Conservation (phyloP, 1,284 basidiomycete genomes). For the Ceratobasidium sp. region DNA sequence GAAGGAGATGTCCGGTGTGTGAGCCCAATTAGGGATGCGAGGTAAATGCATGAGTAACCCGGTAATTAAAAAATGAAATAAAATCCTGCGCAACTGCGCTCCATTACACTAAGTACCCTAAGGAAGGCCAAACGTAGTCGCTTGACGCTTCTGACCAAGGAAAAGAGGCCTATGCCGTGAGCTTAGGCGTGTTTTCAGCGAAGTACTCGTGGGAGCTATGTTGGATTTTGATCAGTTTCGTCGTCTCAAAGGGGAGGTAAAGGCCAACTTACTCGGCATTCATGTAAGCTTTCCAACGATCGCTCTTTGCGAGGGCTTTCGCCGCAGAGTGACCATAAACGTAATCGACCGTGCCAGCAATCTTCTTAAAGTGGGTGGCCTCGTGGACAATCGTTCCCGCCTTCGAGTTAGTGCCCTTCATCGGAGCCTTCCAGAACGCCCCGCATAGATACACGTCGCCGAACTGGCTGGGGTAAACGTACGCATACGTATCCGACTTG, state of each 20-base stretch:
- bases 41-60: too few relatives aligned
- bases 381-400: conserved; percentile 48
- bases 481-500: conserved; percentile 38
- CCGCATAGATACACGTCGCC: conserved; percentile 45
- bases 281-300: conserved; percentile 29
- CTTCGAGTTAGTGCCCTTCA: conserved; percentile 41
- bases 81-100: too few relatives aligned
- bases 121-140: too few relatives aligned
- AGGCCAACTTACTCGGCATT: conserved; percentile 45
- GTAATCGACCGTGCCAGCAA: conserved; percentile 42
- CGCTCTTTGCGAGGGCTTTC: conserved; percentile 27
- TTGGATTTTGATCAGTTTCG: background rate
- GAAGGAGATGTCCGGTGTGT: too few relatives aligned
- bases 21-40: too few relatives aligned
- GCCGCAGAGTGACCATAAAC: conserved; percentile 43
- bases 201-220: conserved; percentile 46
- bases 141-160: background rate
- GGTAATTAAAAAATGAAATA: too few relatives aligned
- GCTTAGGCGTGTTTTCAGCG: conserved; percentile 42
- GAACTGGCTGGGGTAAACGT: conserved; percentile 45
- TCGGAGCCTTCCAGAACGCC: conserved; percentile 36
- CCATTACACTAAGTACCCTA: too few relatives aligned
- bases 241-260: background rate
- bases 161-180: conserved; percentile 5
- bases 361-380: conserved; percentile 37